Percentiles rank a stretch among this genome's conserved stretches.
Conservation (phyloP, 2,329 filamentous ascomycete genomes). For the Neocucurbitaria cava region DNA sequence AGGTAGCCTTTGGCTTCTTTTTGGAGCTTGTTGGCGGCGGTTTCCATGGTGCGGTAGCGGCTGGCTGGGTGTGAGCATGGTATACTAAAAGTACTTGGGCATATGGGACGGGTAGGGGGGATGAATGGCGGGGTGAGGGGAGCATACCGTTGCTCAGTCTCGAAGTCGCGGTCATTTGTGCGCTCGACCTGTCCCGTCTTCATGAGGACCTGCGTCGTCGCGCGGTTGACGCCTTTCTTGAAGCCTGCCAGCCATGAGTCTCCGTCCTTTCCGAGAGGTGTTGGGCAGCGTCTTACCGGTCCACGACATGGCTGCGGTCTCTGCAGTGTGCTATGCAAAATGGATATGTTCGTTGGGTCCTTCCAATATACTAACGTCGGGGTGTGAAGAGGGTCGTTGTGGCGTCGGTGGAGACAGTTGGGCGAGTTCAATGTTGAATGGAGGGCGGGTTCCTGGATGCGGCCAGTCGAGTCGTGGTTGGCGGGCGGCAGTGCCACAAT, state of each 20-base stretch:
- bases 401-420: slow-evolving; percentile 1
- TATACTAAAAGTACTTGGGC: neutral
- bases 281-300: slow-evolving; percentile 60
- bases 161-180: slow-evolving; percentile 98
- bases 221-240: slow-evolving; percentile 98
- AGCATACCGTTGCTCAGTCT: slow-evolving; percentile 86
- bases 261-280: slow-evolving; percentile 8
- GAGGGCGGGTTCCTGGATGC: slow-evolving; percentile 14
- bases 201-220: slow-evolving; percentile 99
- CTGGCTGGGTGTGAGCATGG: slow-evolving; percentile 53
- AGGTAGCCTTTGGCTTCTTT: slow-evolving; percentile 99
- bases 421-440: slow-evolving; percentile 11
- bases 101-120: neutral
- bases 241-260: slow-evolving; percentile 64
- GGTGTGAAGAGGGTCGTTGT: neutral
- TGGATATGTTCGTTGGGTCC: neutral
- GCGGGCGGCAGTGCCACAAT: slow-evolving; percentile 36
- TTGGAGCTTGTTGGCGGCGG: slow-evolving; percentile 87
- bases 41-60: slow-evolving; percentile 97
- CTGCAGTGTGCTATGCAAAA: slow-evolving; percentile 2
- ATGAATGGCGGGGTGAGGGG: slow-evolving; percentile 14
- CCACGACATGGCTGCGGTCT: slow-evolving; percentile 53
- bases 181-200: slow-evolving; percentile 98
- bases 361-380: neutral
- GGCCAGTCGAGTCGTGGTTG: slow-evolving; percentile 14